These are phyloP conservation scores for Trypanosomatidae sp. DNA, from an alignment of 208 protist species.

Conservation along the genomic window DNA sequence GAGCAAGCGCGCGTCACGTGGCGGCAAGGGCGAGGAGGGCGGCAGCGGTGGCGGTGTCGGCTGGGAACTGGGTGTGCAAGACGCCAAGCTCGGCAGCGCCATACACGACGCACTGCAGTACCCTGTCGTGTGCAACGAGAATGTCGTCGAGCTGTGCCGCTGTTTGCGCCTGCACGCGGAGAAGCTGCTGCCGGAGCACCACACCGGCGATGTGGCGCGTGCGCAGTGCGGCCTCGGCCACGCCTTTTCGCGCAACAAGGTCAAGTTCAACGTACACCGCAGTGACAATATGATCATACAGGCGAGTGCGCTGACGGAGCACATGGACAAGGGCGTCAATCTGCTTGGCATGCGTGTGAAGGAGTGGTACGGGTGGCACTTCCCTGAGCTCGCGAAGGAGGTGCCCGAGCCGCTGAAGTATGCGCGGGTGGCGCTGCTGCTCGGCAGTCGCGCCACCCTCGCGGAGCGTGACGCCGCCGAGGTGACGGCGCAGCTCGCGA, in stretches of 20 bases:
- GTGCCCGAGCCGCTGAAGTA: slow-evolving; percentile 95
- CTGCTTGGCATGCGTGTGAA: slow-evolving; percentile 98
- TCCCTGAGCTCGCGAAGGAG: slow-evolving; percentile 97
- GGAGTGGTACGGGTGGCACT: slow-evolving; percentile 99
- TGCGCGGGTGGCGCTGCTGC: slow-evolving; percentile 80
- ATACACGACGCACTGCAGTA: slow-evolving; percentile 88
- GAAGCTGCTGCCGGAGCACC: slow-evolving; percentile 90
- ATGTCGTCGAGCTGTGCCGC: slow-evolving; percentile 83
- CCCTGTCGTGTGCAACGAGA: slow-evolving; percentile 84
- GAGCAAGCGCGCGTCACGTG: slow-evolving; percentile 80
- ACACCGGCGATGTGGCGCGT: slow-evolving; percentile 91
- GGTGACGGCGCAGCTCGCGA: slow-evolving; percentile 52
- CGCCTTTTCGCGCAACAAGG: slow-evolving; percentile 96
- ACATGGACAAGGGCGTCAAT: slow-evolving; percentile 99
- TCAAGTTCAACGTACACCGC: slow-evolving; percentile 99
- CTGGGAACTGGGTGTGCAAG: slow-evolving; percentile 92
- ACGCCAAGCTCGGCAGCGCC: slow-evolving; percentile 91
- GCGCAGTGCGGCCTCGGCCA: slow-evolving; percentile 98
- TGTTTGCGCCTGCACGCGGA: slow-evolving; percentile 94
- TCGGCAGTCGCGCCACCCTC: slow-evolving; percentile 69
- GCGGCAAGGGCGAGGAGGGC: slow-evolving; percentile 1
- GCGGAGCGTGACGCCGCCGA: slow-evolving; percentile 61
- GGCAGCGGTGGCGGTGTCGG: slow-evolving; percentile 1
- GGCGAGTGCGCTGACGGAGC: slow-evolving; percentile 95
- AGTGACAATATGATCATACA: slow-evolving; percentile 99